Evolutionary conservation across 2,329 filamentous ascomycete genomes (phyloP).

Genomic region (Aspergillus sp.): DNA sequence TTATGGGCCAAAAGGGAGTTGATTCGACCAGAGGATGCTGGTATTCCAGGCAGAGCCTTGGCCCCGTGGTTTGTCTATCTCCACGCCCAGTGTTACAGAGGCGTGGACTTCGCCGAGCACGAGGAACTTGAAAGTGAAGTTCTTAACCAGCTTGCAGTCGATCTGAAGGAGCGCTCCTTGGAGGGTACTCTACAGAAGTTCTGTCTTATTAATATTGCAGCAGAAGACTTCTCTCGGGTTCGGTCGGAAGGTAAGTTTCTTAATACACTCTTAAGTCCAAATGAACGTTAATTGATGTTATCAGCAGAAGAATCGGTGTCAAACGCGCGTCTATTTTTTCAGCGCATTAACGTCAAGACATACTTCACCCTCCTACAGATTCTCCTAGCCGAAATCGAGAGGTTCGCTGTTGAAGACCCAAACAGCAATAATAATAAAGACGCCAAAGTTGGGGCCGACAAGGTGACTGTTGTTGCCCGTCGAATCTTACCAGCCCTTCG

Average conservation of each 20-base stretch:
- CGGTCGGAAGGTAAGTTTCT: constrained; percentile 56
- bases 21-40: constrained; percentile 51
- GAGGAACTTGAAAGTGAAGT: constrained; percentile 84
- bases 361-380: constrained; percentile 71
- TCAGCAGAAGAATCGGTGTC: constrained; percentile 50
- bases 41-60: constrained; percentile 57
- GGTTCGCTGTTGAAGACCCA: constrained; percentile 51
- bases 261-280: constrained; percentile 5
- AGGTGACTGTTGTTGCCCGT: constrained; percentile 59
- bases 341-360: constrained; percentile 76
- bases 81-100: constrained; percentile 80
- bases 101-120: constrained; percentile 70
- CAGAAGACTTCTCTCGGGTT: constrained; percentile 69
- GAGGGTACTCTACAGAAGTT: constrained; percentile 72
- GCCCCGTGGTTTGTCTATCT: constrained; percentile 81
- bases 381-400: constrained; percentile 68
- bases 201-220: constrained; percentile 80
- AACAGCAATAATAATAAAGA: constrained; percentile 37
- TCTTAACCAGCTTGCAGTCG: constrained; percentile 70
- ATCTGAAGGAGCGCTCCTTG: constrained; percentile 67
- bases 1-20: constrained; percentile 58
- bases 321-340: constrained; percentile 57
- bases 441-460: constrained; percentile 43
- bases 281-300: constrained; percentile 16
- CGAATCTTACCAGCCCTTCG: constrained; percentile 64